Base-by-base conservation (phyloP, 208 protist species). In the Leishmania tropica region DNA sequence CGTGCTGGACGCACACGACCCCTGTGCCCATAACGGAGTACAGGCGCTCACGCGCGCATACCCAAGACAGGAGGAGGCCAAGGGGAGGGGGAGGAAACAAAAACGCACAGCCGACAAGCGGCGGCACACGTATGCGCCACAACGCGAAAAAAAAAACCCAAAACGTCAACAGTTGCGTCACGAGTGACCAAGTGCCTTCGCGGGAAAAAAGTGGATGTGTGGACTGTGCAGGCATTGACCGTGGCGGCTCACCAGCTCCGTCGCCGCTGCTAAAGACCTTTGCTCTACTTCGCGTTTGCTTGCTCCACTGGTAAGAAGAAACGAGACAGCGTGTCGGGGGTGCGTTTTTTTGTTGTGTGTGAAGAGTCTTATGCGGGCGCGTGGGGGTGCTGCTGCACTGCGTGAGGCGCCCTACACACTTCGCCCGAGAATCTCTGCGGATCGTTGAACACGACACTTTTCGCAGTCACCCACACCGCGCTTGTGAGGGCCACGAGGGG, bases 401-500 rank as follows among this genome's bases (percentile, higher is more conserved):
- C 40, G 28, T 31, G 19, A 7, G 70, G 65, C 8, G 75, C 68
- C 42, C 65, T 24, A 15, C 72, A 53, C 6, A 83, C 28, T 3
- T 75, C 48, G 0, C 19, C 60, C 40, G 84, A 60, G 56, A 87
- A 73, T 0, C 35, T 10, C 15, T 45, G 19, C 8, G 70, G 45
- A 19, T 62, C 4, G 21, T 7, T 19, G 28, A 53, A 0, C 64
- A 71, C 80, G 24, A 82, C 76, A 40, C 77, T 79, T 82, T 94
- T 96, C n/a, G 92, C 53, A 0, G 82, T 93, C 11, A 88, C 70
- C 4, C 81, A 80, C 40, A 87, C 85, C 58, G 58, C 31, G 1
- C 86, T 89, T 3, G 80, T 82, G 24, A 37, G 56, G 1, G 74
- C 28, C 53, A 94, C 75, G 51, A 89, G 64, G 11, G 90, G 65